These are phyloP conservation scores for Cutaneotrichosporon sp. DNA, from an alignment of 1,284 basidiomycete genomes.

Conservation along the genomic window DNA sequence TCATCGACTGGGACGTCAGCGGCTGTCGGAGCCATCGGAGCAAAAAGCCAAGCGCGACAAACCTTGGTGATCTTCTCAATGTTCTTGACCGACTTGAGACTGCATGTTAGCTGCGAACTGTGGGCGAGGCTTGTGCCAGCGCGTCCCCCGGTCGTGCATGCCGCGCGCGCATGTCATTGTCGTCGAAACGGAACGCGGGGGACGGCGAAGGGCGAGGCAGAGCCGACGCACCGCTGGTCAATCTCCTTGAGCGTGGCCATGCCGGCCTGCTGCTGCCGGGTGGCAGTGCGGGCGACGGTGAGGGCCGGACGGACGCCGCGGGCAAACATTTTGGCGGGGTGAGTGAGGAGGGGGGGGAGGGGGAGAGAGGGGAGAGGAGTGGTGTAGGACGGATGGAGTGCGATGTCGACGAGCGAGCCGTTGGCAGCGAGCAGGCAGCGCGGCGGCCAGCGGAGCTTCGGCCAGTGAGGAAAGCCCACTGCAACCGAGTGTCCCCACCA, in stretches of 20 bases:
- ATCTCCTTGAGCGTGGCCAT: conserved; percentile 98
- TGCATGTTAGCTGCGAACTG: conserved; percentile 15
- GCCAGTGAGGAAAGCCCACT: neutral
- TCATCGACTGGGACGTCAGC: conserved; percentile 75
- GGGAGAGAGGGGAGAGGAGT: conserved; percentile 18
- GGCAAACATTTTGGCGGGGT: conserved; percentile 46
- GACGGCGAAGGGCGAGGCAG: conserved; percentile 44
- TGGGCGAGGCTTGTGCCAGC: neutral
- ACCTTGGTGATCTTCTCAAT: conserved; percentile 99
- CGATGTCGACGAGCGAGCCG: conserved; percentile 1
- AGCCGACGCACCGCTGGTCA: conserved; percentile 63
- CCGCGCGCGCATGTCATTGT: neutral
- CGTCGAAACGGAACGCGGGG: conserved; percentile 12
- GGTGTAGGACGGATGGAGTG: conserved; percentile 5
- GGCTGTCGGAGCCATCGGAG: neutral
- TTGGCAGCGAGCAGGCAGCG: neutral
- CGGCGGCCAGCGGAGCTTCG: neutral
- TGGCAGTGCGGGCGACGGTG: conserved; percentile 51
- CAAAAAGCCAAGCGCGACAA: conserved; percentile 31
- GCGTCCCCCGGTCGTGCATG: neutral
- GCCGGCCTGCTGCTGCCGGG: conserved; percentile 62
- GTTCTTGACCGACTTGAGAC: conserved; percentile 85
- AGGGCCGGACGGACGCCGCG: conserved; percentile 61
- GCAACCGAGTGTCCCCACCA: no score
- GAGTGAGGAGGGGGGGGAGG: conserved; percentile 12